phyloP scores from a whole-genome alignment of 2,329 filamentous ascomycete genomes.

The Davidsoniella neocaledoniae region DNA sequence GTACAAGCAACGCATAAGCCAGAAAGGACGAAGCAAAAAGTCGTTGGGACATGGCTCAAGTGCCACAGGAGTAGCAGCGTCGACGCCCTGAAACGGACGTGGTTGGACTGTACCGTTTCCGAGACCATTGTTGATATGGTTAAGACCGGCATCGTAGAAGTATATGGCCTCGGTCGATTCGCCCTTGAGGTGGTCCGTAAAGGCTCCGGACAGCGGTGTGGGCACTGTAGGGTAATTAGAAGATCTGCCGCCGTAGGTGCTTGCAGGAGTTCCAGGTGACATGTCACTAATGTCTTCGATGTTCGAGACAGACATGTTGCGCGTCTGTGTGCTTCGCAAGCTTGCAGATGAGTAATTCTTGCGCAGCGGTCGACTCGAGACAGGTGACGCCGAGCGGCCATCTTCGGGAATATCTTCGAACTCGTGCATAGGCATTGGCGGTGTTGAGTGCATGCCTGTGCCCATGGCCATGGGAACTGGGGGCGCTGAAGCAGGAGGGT shows the following conservation, averaged over 20 bases:
- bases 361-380: slow-evolving; percentile 32
- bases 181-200: slow-evolving; percentile 39
- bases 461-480: background rate
- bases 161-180: slow-evolving; percentile 52
- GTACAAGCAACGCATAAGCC: slow-evolving; percentile 89
- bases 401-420: slow-evolving; percentile 18
- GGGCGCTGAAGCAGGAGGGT: slow-evolving; percentile 9
- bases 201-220: slow-evolving; percentile 48
- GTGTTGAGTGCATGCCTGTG: slow-evolving; percentile 7
- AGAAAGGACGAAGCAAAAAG: slow-evolving; percentile 82
- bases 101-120: slow-evolving; percentile 2
- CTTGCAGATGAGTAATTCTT: slow-evolving; percentile 60
- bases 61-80: slow-evolving; percentile 45
- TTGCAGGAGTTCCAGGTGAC: slow-evolving; percentile 60
- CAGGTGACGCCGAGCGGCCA: slow-evolving; percentile 35
- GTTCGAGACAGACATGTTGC: slow-evolving; percentile 53
- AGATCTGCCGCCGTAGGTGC: slow-evolving; percentile 34
- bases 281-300: slow-evolving; percentile 45
- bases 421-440: slow-evolving; percentile 6
- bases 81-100: slow-evolving; percentile 46
- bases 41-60: slow-evolving; percentile 87
- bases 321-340: slow-evolving; percentile 52
- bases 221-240: slow-evolving; percentile 45
- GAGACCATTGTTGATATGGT: slow-evolving; percentile 21
- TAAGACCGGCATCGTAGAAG: slow-evolving; percentile 71